A percentile compares a stretch with the other conserved stretches of the same genome.
phyloP scores from a whole-genome alignment of 2,329 filamentous ascomycete genomes.

The Zarea fungicola region DNA sequence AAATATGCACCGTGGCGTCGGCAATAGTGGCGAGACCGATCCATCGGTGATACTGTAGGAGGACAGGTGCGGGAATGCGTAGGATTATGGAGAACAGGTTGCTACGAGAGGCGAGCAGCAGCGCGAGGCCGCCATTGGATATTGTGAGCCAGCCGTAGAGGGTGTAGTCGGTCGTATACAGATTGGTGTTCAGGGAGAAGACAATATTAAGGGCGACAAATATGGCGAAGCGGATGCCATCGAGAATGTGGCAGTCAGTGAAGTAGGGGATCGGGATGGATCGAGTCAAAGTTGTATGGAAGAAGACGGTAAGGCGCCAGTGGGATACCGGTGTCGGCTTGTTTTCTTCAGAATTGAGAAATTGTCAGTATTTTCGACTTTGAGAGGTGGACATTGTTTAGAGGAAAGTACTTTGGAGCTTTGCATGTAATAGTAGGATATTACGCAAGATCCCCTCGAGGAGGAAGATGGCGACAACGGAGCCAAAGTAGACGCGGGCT shows the following conservation, averaged over 20 bases:
- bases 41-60: slow-evolving; percentile 21
- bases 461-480: slow-evolving; percentile 19
- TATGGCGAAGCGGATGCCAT: slow-evolving; percentile 17
- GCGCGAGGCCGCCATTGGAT: slow-evolving; percentile 21
- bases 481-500: slow-evolving; percentile 16
- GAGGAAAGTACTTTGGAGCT: background rate
- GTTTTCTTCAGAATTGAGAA: background rate
- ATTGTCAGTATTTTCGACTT: too few relatives aligned
- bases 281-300: slow-evolving; percentile 15
- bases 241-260: slow-evolving; percentile 15
- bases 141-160: slow-evolving; percentile 24
- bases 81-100: slow-evolving; percentile 20
- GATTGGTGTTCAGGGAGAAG: slow-evolving; percentile 19
- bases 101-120: slow-evolving; percentile 20
- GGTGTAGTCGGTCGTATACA: slow-evolving; percentile 22
- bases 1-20: slow-evolving; percentile 20
- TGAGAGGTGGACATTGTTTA: background rate
- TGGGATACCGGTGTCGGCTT: slow-evolving; percentile 3
- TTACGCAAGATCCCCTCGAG: slow-evolving; percentile 16
- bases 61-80: slow-evolving; percentile 17
- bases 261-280: slow-evolving; percentile 12
- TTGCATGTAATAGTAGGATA: background rate
- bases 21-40: slow-evolving; percentile 19
- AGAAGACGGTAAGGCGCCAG: slow-evolving; percentile 8
- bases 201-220: slow-evolving; percentile 21